Evolutionary conservation across 257 asterid genomes (phyloP), one percentile per base, ranked within the genome.

Genomic region (Przewalskia tangutica): DNA sequence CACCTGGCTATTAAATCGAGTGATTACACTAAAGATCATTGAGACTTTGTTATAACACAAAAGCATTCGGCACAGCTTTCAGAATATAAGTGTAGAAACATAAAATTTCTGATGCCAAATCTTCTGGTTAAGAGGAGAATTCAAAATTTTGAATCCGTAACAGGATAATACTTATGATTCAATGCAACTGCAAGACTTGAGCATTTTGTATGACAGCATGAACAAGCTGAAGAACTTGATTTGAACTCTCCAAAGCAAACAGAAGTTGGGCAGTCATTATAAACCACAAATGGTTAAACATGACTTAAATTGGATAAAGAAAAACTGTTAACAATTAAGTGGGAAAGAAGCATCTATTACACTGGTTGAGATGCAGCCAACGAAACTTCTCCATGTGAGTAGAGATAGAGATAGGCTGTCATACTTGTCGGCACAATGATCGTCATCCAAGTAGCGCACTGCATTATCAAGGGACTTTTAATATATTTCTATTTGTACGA

Each of bases 361-460:
- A 96, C 99, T 91, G 99, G 99, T 96, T 96, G 99, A 84, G 91
- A 96, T 77, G 99, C 99, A 80, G 99, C 98, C 91, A 94, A 88
- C 32, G 95, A 85, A 82, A 94, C 97, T 90, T 94, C 99, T 84
- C 99, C 99, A 36, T 96, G 97, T 83, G 99, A 96, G 86, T 96
- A 96, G 82, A 96, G 97, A 88, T 96, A 94, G 34, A 96, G 92
- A 86, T 94, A 96, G 17, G 99, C 90, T 2, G 99, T 96, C 99
- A 96, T 96, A 94, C 99, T 96, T 73, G 97, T 92, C 70, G 99
- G 98, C 85, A 94, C 99, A 56, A 94, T 82, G 86, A 94, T 90
- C 18, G 98, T 96, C 99, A 96, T 92, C 99, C 99, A 96, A 66
- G 91, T 93, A 67, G 99, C 98, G 63, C 97, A 89, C 99, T 94